phyloP scores from a whole-genome alignment of 108 stramenopile species.

The Nannochloropsis salina region DNA sequence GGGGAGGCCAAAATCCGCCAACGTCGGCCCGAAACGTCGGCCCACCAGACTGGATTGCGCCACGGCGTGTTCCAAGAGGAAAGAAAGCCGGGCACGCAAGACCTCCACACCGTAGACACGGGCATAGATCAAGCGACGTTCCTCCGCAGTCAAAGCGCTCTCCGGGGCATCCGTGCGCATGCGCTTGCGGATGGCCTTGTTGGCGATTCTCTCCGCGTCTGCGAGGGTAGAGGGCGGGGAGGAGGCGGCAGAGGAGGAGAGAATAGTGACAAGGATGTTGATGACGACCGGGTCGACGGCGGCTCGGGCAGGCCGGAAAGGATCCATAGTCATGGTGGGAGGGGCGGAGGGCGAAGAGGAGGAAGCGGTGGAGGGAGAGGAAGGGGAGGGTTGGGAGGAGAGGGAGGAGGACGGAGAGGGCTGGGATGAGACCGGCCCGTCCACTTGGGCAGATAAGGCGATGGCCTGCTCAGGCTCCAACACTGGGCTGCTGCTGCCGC shows the following conservation, averaged over 20 bases:
- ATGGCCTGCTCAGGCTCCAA: not conserved
- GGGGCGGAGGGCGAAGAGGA: not conserved
- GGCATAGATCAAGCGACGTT: not conserved
- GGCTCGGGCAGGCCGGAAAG: not conserved
- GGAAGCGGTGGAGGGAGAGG: not conserved
- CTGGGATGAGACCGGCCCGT: not conserved
- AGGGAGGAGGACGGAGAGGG: not conserved
- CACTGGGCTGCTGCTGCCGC: not conserved
- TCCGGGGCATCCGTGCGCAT: not conserved
- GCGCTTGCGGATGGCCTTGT: not conserved
- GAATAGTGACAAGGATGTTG: not conserved
- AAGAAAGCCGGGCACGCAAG: not conserved
- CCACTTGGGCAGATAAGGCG: not conserved
- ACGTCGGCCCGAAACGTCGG: not conserved
- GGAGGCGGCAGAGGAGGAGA: not conserved
- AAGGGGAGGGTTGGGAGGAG: not conserved
- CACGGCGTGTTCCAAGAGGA: not conserved
- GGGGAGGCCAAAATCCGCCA: not conserved
- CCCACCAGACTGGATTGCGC: not conserved
- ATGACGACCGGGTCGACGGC: not conserved
- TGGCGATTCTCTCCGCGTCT: conserved; percentile 3
- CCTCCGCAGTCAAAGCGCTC: not conserved
- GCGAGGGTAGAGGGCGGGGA: not conserved
- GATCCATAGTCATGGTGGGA: conserved; percentile 19
- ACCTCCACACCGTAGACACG: not conserved